phyloP scores from a whole-genome alignment of 2,329 filamentous ascomycete species.

The Beauveria asiatica region DNA sequence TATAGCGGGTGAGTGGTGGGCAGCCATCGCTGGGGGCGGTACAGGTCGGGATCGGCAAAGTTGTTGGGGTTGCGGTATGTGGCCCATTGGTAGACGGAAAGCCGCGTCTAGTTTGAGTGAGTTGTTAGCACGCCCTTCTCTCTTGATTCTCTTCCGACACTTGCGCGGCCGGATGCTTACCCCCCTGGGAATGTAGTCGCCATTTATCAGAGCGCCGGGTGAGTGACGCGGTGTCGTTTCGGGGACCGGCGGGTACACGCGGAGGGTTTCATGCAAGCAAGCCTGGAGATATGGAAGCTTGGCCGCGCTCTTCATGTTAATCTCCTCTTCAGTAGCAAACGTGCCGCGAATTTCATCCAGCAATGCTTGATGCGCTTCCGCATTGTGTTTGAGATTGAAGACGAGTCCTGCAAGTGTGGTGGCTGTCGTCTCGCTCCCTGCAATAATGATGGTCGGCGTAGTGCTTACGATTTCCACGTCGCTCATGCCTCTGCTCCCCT shows the following conservation, averaged over 20 bases:
- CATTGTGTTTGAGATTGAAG: slow-evolving; percentile 24
- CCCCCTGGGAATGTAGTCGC: slow-evolving; percentile 25
- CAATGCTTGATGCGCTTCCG: slow-evolving; percentile 22
- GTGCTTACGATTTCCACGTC: slow-evolving; percentile 25
- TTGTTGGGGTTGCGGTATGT: slow-evolving; percentile 34
- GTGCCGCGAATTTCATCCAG: slow-evolving; percentile 24
- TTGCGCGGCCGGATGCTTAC: slow-evolving; percentile 18
- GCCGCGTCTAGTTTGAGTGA: not conserved
- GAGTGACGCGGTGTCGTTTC: slow-evolving; percentile 22
- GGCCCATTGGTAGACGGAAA: slow-evolving; percentile 36
- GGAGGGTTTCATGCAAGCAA: slow-evolving; percentile 32
- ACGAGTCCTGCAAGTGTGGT: slow-evolving; percentile 22
- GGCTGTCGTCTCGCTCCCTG: slow-evolving; percentile 28
- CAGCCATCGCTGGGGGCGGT: slow-evolving; percentile 39
- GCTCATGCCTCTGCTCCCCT: slow-evolving; percentile 22
- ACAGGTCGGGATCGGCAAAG: slow-evolving; percentile 37
- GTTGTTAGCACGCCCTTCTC: not conserved
- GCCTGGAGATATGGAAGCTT: slow-evolving; percentile 30
- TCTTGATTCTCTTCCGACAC: too few relatives aligned
- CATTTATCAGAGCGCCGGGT: slow-evolving; percentile 26
- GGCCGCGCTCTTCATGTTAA: slow-evolving; percentile 25
- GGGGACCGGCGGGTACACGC: slow-evolving; percentile 28
- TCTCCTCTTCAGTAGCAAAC: slow-evolving; percentile 28
- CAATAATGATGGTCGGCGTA: slow-evolving; percentile 19
- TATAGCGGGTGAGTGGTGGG: slow-evolving; percentile 19